These are phyloP conservation scores for Lunasporangiospora selenospora DNA, from an alignment of 192 early-diverging fungal species.

Conservation along the genomic window DNA sequence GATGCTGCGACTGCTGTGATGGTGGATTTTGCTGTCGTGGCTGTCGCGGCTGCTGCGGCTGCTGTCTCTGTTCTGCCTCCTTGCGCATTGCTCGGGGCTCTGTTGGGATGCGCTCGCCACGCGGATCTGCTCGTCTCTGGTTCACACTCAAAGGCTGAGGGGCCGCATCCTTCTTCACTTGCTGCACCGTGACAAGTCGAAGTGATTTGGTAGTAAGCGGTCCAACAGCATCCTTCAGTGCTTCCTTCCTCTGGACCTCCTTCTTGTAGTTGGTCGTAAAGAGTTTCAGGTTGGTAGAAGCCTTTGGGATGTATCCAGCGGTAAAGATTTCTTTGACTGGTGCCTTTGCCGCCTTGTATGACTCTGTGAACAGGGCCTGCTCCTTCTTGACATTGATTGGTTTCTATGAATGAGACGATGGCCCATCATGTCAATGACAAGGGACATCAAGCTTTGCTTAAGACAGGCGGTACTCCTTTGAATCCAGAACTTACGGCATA, in stretches of 20 bases:
- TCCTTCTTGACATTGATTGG: constrained; percentile 17
- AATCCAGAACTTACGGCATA: constrained; percentile 30
- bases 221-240: background rate
- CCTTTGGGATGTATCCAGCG: constrained; percentile 39
- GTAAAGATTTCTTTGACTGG: constrained; percentile 43
- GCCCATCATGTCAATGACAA: background rate
- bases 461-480: background rate
- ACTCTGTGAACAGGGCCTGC: constrained; percentile 32
- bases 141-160: constrained; percentile 12
- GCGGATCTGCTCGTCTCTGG: constrained; percentile 13
- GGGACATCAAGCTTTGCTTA: background rate
- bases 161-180: background rate
- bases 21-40: no score
- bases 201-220: background rate
- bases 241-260: background rate
- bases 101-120: no score
- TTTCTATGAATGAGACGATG: background rate
- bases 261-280: constrained; percentile 37
- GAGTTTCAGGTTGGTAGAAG: constrained; percentile 23
- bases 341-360: constrained; percentile 29
- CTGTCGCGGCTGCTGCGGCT: background rate
- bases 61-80: constrained; percentile 10
- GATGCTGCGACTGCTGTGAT: constrained; percentile 4
- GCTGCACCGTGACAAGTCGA: background rate
- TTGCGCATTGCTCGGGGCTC: no score